Percentiles rank a stretch among this genome's conserved stretches.
phyloP scores from a whole-genome alignment of 805 yeast genomes.

The Kregervanrija delftensis region DNA sequence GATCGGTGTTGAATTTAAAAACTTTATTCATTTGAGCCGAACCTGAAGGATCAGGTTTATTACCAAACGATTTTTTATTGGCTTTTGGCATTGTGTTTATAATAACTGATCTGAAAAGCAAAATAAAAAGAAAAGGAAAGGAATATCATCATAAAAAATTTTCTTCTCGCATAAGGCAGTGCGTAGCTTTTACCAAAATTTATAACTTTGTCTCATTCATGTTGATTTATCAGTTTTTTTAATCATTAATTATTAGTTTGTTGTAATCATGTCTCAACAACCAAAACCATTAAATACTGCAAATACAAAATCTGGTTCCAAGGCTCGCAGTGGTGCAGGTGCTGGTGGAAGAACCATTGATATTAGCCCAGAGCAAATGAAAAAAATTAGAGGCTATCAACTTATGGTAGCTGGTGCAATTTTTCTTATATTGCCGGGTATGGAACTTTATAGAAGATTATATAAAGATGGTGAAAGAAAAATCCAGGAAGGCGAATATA shows the following conservation, averaged over 20 bases:
- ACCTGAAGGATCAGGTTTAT: conserved; percentile 50
- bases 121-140: conserved; percentile 1
- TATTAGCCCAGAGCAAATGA: conserved; percentile 17
- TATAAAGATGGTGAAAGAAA: conserved; percentile 36
- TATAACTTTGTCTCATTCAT: too few species aligned
- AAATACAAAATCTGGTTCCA: neutral
- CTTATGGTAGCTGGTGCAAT: conserved; percentile 28
- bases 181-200: neutral
- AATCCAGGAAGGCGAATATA: conserved; percentile 38
- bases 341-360: conserved; percentile 6
- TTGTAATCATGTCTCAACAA: neutral
- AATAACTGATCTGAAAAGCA: conserved; percentile 1
- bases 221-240: neutral
- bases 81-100: conserved; percentile 51
- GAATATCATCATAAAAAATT: neutral
- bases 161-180: conserved; percentile 2
- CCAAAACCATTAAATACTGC: conserved; percentile 4
- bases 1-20: conserved; percentile 92
- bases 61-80: conserved; percentile 53
- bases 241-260: neutral
- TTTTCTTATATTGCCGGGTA: conserved; percentile 23
- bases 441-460: conserved; percentile 27
- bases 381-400: conserved; percentile 19
- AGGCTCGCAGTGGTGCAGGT: neutral
- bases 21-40: conserved; percentile 71